A percentile compares a stretch with the other conserved stretches of the same genome.
These are phyloP conservation scores for Lactarius sanguifluus DNA, from an alignment of 768 basidiomycete genomes.

Conservation along the genomic window DNA sequence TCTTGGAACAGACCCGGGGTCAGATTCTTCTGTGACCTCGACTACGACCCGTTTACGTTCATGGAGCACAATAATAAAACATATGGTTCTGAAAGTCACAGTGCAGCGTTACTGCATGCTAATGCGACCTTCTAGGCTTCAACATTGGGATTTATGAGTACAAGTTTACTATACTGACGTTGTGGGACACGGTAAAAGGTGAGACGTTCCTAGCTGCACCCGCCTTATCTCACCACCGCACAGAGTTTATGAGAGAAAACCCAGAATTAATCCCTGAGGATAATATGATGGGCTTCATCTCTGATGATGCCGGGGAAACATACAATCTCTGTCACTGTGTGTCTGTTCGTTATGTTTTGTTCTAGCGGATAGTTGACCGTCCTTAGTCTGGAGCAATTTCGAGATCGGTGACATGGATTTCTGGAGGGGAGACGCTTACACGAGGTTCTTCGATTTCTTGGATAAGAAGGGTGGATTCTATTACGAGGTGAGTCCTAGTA, in stretches of 20 bases:
- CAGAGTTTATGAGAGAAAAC: constrained; percentile 66
- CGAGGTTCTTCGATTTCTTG: constrained; percentile 79
- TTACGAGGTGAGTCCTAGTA: constrained; percentile 59
- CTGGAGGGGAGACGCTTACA: constrained; percentile 80
- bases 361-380: neutral
- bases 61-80: constrained; percentile 81
- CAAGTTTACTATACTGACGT: constrained; percentile 71
- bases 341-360: constrained; percentile 20
- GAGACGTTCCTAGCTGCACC: neutral
- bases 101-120: neutral
- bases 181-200: constrained; percentile 79
- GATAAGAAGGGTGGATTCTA: constrained; percentile 84
- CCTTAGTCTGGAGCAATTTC: constrained; percentile 87
- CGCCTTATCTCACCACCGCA: constrained; percentile 1
- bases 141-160: constrained; percentile 79
- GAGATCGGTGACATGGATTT: constrained; percentile 84
- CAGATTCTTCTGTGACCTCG: constrained; percentile 76
- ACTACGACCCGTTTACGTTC: constrained; percentile 62
- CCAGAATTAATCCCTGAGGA: constrained; percentile 59
- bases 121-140: constrained; percentile 50
- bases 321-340: constrained; percentile 78
- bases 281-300: constrained; percentile 73
- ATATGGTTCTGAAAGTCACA: constrained; percentile 53
- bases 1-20: constrained; percentile 58
- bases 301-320: constrained; percentile 63